Percentiles rank a stretch among this genome's conserved stretches.
Evolutionary conservation across 768 basidiomycete species (phyloP).

Genomic region (button mushroom (Agaricus bisporus)): DNA sequence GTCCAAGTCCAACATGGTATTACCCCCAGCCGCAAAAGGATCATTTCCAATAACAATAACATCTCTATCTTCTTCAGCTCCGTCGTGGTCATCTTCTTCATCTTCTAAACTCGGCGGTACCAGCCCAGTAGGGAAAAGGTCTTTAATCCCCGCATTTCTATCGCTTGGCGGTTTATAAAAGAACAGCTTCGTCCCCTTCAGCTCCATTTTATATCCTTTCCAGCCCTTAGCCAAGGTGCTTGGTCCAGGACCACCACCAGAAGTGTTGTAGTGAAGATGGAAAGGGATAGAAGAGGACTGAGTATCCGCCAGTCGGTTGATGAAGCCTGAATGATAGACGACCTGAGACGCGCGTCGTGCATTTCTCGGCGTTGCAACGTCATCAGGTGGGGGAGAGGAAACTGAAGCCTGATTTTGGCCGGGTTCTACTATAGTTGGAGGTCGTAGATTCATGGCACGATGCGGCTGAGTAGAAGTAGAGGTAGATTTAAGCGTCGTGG

Average conservation of each 20-base stretch:
- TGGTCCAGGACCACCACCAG: neutral
- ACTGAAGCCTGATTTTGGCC: conserved; percentile 12
- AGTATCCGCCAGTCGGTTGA: conserved; percentile 62
- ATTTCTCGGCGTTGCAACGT: conserved; percentile 16
- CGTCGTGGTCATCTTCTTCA: conserved; percentile 24
- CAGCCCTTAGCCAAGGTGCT: conserved; percentile 56
- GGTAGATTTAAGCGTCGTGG: neutral
- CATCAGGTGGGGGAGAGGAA: neutral
- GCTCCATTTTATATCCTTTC: conserved; percentile 82
- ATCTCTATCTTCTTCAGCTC: conserved; percentile 12
- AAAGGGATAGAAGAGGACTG: conserved; percentile 23
- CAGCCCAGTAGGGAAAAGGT: conserved; percentile 65
- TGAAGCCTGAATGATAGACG: conserved; percentile 66
- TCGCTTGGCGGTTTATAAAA: conserved; percentile 84
- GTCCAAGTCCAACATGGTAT: neutral
- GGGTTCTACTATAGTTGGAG: conserved; percentile 45
- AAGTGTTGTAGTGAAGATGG: conserved; percentile 20
- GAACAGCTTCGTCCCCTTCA: conserved; percentile 80
- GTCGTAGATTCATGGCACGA: conserved; percentile 28
- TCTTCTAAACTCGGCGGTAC: conserved; percentile 50
- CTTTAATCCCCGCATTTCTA: conserved; percentile 54
- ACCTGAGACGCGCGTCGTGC: conserved; percentile 72
- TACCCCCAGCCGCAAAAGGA: conserved; percentile 12
- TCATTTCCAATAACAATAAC: conserved; percentile 1
- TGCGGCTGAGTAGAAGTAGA: conserved; percentile 4